These are phyloP conservation scores for Scheffersomyces insectosa DNA, from an alignment of 1,139 yeast species.

Conservation along the genomic window DNA sequence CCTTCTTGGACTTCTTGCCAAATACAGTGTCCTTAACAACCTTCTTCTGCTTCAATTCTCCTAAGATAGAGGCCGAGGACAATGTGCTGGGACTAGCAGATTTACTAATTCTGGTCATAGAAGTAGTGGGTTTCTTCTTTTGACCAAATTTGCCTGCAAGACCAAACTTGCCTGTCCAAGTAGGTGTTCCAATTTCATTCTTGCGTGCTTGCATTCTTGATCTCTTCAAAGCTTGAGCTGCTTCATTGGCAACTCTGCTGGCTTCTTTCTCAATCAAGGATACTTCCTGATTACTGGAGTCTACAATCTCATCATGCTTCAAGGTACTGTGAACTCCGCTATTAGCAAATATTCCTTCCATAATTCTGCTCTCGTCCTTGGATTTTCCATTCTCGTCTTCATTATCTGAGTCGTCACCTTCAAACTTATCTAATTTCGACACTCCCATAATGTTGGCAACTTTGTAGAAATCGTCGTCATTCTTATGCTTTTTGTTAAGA, in stretches of 20 bases:
- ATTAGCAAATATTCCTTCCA: constrained; percentile 73
- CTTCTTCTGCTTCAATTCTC: constrained; percentile 27
- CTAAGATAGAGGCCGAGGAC: constrained; percentile 33
- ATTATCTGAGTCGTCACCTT: constrained; percentile 39
- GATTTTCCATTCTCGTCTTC: constrained; percentile 19
- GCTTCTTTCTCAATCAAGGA: constrained; percentile 77
- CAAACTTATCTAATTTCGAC: constrained; percentile 51
- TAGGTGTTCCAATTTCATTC: constrained; percentile 78
- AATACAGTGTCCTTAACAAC: constrained; percentile 8
- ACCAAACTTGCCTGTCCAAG: constrained; percentile 96
- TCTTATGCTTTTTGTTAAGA: constrained; percentile 27
- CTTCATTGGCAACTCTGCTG: constrained; percentile 68
- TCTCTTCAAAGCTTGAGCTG: constrained; percentile 68
- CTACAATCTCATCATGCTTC: constrained; percentile 77
- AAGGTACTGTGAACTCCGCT: constrained; percentile 76
- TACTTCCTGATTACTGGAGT: constrained; percentile 49
- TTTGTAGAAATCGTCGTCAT: constrained; percentile 56
- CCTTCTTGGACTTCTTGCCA: constrained; percentile 19
- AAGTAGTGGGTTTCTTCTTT: constrained; percentile 11
- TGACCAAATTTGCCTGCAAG: constrained; percentile 61
- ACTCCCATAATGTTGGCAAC: constrained; percentile 58
- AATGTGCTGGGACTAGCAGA: constrained; percentile 7
- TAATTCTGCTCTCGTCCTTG: constrained; percentile 60
- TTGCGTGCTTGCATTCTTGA: constrained; percentile 67
- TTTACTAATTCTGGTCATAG: background rate